Base-by-base conservation (phyloP, 2,329 filamentous ascomycete genomes). In the Sarocladium strictum region DNA sequence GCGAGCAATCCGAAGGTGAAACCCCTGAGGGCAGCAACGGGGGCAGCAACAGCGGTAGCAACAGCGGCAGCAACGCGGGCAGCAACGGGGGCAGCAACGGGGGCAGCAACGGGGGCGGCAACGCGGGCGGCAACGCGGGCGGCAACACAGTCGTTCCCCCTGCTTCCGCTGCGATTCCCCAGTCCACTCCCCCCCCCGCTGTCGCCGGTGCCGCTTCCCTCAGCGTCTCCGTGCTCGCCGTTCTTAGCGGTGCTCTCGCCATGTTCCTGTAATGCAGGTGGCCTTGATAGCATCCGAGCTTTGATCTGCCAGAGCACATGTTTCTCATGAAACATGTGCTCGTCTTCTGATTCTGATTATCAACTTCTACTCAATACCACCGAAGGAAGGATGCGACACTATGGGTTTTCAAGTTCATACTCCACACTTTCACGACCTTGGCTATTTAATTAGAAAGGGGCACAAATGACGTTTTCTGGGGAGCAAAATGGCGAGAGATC, bases 181-280 rank as follows among this genome's bases (percentile, higher is more conserved):
- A 53, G 51, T 50, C 54, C 58, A 47, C 54, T 17, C 53, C 56
- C 23, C 51, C 54, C 17, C 37, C 38, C 2, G 38, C 53, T 27
- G 53, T 45, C 40, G 58, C 52, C 55, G 56, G 61, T 53, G 61
- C 59, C 19, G 57, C 54, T 50, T 59, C 59, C 54, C 40, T 58
- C 32, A 54, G 61, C 50, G 49, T 58, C 54, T 61, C 60, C 56
- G 53, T 57, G 33, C 26, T 62, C 53, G 59, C 56, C 29, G 54
- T 61, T 23, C 51, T 62, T 43, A 58, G 58, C 38, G 58, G 54
- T 40, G 47, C 58, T 27, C 55, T 52, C 12, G 59, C 56, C 47
- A 45, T 65, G 57, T 53, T 63, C 54, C 56, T 62, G 57, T 61
- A 60, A n/a, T n/a, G n/a, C n/a, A n/a, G n/a, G n/a, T n/a, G n/a